phyloP scores from a whole-genome alignment of 1,139 yeast genomes.

The Yamadazyma friedrichii region DNA sequence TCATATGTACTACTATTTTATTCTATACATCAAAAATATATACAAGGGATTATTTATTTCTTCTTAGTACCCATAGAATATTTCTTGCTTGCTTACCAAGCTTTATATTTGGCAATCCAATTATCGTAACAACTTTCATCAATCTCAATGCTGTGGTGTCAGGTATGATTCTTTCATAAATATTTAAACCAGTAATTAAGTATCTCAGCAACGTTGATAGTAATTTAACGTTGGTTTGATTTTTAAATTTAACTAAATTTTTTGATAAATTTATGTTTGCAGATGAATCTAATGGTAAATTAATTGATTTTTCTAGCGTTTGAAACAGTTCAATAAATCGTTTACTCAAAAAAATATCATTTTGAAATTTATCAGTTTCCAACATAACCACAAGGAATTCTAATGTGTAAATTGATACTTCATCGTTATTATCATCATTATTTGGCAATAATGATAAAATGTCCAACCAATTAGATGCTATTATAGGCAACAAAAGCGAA shows the following conservation, averaged over 20 bases:
- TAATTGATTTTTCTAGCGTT: conserved; percentile 3
- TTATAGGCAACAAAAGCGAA: conserved; percentile 59
- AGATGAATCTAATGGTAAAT: too few relatives aligned
- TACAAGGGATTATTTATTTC: neutral
- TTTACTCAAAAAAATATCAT: conserved; percentile 32
- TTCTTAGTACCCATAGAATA: conserved; percentile 28
- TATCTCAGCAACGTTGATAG: conserved; percentile 20
- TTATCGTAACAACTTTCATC: conserved; percentile 22
- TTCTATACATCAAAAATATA: neutral
- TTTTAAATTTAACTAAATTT: neutral
- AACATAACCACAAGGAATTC: conserved; percentile 27
- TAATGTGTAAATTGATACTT: neutral
- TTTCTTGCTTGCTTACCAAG: conserved; percentile 29
- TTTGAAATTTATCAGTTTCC: conserved; percentile 24
- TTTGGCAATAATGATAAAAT: conserved; percentile 12
- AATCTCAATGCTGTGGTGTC: conserved; percentile 32
- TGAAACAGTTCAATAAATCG: conserved; percentile 36
- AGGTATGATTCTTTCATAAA: conserved; percentile 32
- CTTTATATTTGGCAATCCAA: conserved; percentile 25
- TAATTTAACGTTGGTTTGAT: conserved; percentile 7
- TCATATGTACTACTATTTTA: conserved; percentile 1
- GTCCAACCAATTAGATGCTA: conserved; percentile 70
- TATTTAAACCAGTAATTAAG: conserved; percentile 30
- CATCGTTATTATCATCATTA: neutral
- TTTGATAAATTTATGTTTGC: neutral